Evolutionary conservation across 345 rosid species (phyloP), one percentile per base, ranked within the genome.

Genomic region (Corymbia maculata): DNA sequence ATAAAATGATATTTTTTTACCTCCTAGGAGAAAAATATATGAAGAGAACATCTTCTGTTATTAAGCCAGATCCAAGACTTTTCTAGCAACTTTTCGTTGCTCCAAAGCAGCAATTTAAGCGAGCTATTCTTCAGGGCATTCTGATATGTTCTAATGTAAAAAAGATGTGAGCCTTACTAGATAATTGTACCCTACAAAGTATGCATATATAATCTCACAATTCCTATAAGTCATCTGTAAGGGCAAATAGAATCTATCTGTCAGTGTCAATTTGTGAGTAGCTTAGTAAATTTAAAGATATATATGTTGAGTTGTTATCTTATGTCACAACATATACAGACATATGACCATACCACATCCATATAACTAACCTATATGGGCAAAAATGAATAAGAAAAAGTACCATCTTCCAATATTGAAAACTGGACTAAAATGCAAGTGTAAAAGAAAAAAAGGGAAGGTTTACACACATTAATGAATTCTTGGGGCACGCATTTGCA

Each of bases 121-220:
- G 5, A 55, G 8, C 3, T 55, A 55, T 21, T 55, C 26, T 57
- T 22, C 0, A 5, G 0, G 64, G 64, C n/a, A 57, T 21, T 9
- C 13, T 57, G 22, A 57, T 1, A 0, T 21, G n/a, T 57, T 57
- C 13, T 22, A 57, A 57, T 57, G 64, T 57, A 22, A 57, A 24
- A 57, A 57, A 0, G n/a, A 57, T 28, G n/a, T 24, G 22, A 24
- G 6, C 28, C 64, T 57, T 0, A 22, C 13, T 0, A 22, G 28
- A 22, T 57, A 0, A 1, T 0, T 57, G 0, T 57, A 57, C 28
- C 28, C n/a, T 57, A 57, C 0, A 57, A 57, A 57, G 0, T 12
- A 22, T 57, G 28, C 64, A 4, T 57, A 2, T 8, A 57, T 22
- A 57, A 57, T 57, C 64, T 4, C 64, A 57, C 64, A 22, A 57